These are phyloP conservation scores for Sporothrix brasiliensis DNA, from an alignment of 2,329 filamentous ascomycete genomes.

Conservation along the genomic window DNA sequence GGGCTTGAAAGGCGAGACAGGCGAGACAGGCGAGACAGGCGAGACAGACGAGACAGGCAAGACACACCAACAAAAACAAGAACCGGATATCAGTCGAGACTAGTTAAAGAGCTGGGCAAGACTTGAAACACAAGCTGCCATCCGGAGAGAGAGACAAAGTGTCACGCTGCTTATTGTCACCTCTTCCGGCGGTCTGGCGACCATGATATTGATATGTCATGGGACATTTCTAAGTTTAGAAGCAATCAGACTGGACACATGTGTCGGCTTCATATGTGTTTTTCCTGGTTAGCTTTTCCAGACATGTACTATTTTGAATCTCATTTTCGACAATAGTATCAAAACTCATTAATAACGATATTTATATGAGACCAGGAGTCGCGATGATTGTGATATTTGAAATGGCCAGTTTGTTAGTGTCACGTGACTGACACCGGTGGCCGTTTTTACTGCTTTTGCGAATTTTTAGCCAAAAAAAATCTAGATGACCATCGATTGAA, in stretches of 20 bases:
- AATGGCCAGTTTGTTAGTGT: background rate
- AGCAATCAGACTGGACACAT: background rate
- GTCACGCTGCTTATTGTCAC: background rate
- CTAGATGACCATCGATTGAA: conserved; percentile 6
- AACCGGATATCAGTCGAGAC: background rate
- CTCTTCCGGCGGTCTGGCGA: background rate
- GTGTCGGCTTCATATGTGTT: background rate
- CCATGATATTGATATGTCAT: background rate
- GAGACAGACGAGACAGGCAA: conserved; percentile 12
- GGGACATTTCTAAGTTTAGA: conserved; percentile 1
- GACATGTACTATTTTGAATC: background rate
- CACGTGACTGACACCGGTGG: conserved; percentile 22
- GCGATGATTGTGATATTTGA: background rate
- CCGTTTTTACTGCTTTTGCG: conserved; percentile 13
- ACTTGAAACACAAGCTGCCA: conserved; percentile 6
- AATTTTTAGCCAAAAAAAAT: conserved; percentile 12
- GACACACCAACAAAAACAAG: background rate
- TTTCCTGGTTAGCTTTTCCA: background rate
- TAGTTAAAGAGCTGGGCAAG: background rate
- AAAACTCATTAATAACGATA: background rate
- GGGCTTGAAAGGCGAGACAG: conserved; percentile 3
- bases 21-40: conserved; percentile 11
- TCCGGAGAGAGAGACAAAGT: background rate
- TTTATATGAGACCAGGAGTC: background rate
- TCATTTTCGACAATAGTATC: background rate